phyloP scores from a whole-genome alignment of 2,329 filamentous ascomycete genomes.

The Bipolaris victoriae region DNA sequence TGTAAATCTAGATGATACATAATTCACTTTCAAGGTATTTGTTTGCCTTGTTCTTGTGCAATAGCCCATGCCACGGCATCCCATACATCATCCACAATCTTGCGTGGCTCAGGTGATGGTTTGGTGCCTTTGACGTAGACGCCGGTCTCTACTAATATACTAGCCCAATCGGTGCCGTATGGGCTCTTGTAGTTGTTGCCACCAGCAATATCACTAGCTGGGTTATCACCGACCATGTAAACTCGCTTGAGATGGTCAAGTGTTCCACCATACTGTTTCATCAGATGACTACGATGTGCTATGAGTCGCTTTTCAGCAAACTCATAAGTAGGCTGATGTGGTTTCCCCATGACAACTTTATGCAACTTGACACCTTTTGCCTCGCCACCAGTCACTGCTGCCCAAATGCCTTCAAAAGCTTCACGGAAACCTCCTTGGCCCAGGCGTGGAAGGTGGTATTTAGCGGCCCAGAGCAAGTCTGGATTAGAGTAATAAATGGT shows the following conservation, averaged over 20 bases:
- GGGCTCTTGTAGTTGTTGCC: constrained; percentile 76
- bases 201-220: constrained; percentile 87
- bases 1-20: not conserved
- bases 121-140: constrained; percentile 67
- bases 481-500: constrained; percentile 86
- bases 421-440: constrained; percentile 91
- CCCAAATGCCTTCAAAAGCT: constrained; percentile 81
- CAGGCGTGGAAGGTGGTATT: constrained; percentile 82
- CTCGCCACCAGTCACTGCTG: constrained; percentile 67
- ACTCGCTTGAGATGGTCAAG: constrained; percentile 68
- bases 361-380: constrained; percentile 61
- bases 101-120: constrained; percentile 67
- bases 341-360: constrained; percentile 81
- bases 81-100: constrained; percentile 75
- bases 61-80: constrained; percentile 80
- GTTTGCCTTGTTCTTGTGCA: constrained; percentile 56
- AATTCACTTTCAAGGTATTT: constrained; percentile 32
- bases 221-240: constrained; percentile 84
- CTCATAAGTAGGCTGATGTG: constrained; percentile 75
- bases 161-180: constrained; percentile 74
- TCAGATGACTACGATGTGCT: constrained; percentile 61
- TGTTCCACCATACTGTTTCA: constrained; percentile 41
- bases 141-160: constrained; percentile 79
- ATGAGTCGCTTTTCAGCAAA: constrained; percentile 80
- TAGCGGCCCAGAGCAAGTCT: constrained; percentile 87